A percentile compares a stretch with the other conserved stretches of the same genome.
Conservation (phyloP, 768 basidiomycete genomes). For the Russula ochroleuca region DNA sequence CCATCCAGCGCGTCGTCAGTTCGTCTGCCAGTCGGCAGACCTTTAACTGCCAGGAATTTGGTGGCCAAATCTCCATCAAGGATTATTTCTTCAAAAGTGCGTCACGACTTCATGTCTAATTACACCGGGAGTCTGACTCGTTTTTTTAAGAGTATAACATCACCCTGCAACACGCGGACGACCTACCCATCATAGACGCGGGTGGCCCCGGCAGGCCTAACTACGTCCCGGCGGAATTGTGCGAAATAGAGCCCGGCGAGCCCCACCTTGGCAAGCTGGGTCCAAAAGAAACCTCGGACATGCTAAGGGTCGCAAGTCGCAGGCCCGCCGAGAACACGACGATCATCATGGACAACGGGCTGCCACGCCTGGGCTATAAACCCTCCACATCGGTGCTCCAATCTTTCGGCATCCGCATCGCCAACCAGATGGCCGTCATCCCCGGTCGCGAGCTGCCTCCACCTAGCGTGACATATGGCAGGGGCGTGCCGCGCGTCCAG, state of each 20-base stretch:
- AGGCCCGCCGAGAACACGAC: slow-evolving; percentile 56
- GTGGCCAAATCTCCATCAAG: slow-evolving; percentile 54
- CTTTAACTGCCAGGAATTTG: slow-evolving; percentile 58
- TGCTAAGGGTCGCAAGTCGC: slow-evolving; percentile 68
- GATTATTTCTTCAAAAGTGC: slow-evolving; percentile 60
- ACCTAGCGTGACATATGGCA: slow-evolving; percentile 55
- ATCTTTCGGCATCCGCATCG: slow-evolving; percentile 59
- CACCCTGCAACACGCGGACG: slow-evolving; percentile 40
- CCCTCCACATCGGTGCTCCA: slow-evolving; percentile 36
- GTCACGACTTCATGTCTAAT: slow-evolving; percentile 28
- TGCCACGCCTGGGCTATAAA: slow-evolving; percentile 50
- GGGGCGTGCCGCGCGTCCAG: slow-evolving; percentile 40
- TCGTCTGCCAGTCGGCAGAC: slow-evolving; percentile 43
- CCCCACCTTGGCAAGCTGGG: slow-evolving; percentile 58
- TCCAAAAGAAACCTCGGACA: slow-evolving; percentile 58
- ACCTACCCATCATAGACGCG: slow-evolving; percentile 37
- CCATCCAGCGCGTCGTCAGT: slow-evolving; percentile 34
- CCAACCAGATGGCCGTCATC: slow-evolving; percentile 53
- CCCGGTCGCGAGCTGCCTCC: slow-evolving; percentile 62
- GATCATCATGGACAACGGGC: slow-evolving; percentile 54
- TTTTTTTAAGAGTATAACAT: slow-evolving; percentile 52
- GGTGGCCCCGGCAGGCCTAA: slow-evolving; percentile 33
- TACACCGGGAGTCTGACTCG: neutral
- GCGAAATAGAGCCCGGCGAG: slow-evolving; percentile 56
- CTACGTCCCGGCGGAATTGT: slow-evolving; percentile 66